Evolutionary conservation across 495 filamentous ascomycete genomes (phyloP).

Genomic region (Melanomma pulvis-pyrius): DNA sequence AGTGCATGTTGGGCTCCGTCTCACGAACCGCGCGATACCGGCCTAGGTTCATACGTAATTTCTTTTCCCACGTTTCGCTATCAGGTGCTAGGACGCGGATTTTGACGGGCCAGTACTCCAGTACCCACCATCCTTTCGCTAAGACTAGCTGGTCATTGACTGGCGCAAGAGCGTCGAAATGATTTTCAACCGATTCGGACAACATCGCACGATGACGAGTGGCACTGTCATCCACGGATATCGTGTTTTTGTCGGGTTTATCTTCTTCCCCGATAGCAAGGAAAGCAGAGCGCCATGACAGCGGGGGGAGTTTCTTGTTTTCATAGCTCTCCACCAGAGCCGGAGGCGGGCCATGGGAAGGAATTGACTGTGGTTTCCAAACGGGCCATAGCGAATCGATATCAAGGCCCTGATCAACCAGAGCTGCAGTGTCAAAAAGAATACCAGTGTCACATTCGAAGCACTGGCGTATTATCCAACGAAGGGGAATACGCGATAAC

Average conservation of each 20-base stretch:
- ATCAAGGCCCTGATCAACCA: conserved; percentile 46
- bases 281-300: conserved; percentile 14
- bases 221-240: conserved; percentile 2
- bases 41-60: conserved; percentile 42
- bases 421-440: conserved; percentile 39
- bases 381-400: conserved; percentile 41
- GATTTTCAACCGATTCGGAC: conserved; percentile 46
- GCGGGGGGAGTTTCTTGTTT: conserved; percentile 22
- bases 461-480: conserved; percentile 50
- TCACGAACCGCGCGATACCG: conserved; percentile 40
- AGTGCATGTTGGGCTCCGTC: conserved; percentile 46
- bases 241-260: not conserved
- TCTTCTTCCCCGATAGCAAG: conserved; percentile 18
- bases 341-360: conserved; percentile 36
- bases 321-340: conserved; percentile 39
- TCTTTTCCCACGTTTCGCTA: conserved; percentile 42
- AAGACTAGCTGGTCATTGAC: conserved; percentile 43
- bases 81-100: conserved; percentile 34
- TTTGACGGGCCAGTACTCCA: conserved; percentile 49
- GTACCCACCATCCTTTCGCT: conserved; percentile 46
- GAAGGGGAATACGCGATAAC: conserved; percentile 50
- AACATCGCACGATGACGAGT: conserved; percentile 13
- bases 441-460: conserved; percentile 46
- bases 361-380: conserved; percentile 31
- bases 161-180: conserved; percentile 43